Base-by-base conservation (phyloP, 2,329 filamentous ascomycete species). In the Exophiala dermatitidis region DNA sequence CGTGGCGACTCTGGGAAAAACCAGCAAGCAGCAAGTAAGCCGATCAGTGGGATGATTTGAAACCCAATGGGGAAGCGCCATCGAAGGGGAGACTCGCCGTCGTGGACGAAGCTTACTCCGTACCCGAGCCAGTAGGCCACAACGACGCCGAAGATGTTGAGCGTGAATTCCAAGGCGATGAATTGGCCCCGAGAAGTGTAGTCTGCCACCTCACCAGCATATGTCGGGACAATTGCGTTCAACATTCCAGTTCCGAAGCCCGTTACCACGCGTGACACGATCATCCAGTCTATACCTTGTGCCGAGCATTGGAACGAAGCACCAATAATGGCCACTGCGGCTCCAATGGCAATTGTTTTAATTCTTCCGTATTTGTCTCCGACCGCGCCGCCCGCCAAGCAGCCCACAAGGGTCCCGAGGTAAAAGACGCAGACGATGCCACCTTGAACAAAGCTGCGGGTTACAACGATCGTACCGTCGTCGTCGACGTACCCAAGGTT, bases 41-140 rank as follows among this genome's bases (percentile, higher is more conserved):
- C 44, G 1, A 86, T 60, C 0, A 87, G 74, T 10, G 82, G 81
- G 0, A 84, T 67, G 33, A 86, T 85, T 62, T 87, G 83, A 67
- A 87, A 86, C 0, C 80, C 83, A 52, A 87, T 78, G 0, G 83
- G 83, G 59, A 88, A 87, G 3, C 83, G 72, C 82, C 83, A 86
- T 38, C 77, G 76, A 62, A 86, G 77, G 0, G 77, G 69, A 0
- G 80, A 82, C 1, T 80, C 80, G 33, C 75, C 73, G 52, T 83
- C 76, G 58, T 82, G 19, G 19, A 19, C 19, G 19, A 19, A 19
- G 19, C 19, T 28, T 6, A 45, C 42, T 5, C 31, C 28, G 19
- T 65, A 68, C 32, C 67, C 64, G 29, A 67, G 54, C 65, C 65
- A 68, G 51, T 67, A 64, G 2, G 62, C 62, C 30, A 65, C 59